Conservation (phyloP, 306 rosid species). For the Fagus crenata region DNA sequence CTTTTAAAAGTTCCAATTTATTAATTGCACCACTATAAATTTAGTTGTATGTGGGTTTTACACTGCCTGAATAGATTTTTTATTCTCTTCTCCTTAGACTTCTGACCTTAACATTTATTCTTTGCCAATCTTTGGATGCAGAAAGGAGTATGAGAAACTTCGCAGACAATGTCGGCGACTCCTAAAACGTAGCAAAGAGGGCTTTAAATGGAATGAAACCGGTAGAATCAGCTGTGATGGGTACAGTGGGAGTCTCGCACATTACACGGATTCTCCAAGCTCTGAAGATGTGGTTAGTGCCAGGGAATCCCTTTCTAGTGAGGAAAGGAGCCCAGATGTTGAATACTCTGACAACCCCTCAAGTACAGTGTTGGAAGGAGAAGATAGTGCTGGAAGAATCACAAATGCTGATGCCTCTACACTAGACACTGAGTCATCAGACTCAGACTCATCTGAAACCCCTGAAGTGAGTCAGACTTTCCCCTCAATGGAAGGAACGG, state of each 20-base stretch:
- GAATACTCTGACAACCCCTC: conserved; percentile 71
- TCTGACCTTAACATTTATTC: conserved; percentile 10
- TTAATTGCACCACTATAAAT: conserved; percentile 4
- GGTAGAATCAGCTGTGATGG: conserved; percentile 56
- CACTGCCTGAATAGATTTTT: conserved; percentile 12
- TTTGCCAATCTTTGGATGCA: conserved; percentile 44
- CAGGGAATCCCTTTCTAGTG: conserved; percentile 91
- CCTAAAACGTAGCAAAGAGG: conserved; percentile 54
- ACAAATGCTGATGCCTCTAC: conserved; percentile 62
- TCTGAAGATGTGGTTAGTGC: conserved; percentile 92
- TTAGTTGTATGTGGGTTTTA: conserved; percentile 2
- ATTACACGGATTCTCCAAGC: conserved; percentile 77
- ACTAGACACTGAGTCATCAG: conserved; percentile 70
- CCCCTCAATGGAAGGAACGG: conserved; percentile 54
- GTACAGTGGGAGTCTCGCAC: conserved; percentile 52
- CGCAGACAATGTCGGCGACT: conserved; percentile 74
- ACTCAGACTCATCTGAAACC: conserved; percentile 84
- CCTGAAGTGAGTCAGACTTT: conserved; percentile 73
- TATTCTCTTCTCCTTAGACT: conserved; percentile 12
- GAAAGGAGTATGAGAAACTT: conserved; percentile 82
- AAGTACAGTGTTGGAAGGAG: conserved; percentile 64
- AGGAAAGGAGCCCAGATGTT: conserved; percentile 60
- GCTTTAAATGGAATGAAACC: conserved; percentile 53
- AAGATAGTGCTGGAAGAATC: conserved; percentile 47
- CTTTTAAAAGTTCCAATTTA: conserved; percentile 17